phyloP scores from a whole-genome alignment of 225 moss, liverwort and hornwort genomes.

The Pleurozium schreberi region DNA sequence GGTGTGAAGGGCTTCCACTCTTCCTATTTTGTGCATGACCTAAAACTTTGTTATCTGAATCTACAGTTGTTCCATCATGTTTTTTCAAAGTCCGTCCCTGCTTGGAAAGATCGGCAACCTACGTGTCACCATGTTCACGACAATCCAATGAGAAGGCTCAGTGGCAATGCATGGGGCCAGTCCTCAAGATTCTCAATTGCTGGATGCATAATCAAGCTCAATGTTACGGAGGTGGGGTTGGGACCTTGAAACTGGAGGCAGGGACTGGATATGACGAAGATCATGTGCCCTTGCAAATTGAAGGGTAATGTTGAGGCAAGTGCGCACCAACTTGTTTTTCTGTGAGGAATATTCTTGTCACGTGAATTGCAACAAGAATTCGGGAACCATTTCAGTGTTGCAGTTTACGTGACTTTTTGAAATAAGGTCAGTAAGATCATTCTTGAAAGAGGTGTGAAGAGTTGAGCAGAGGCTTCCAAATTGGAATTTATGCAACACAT shows the following conservation, averaged over 20 bases:
- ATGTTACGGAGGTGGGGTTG: not conserved
- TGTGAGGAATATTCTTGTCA: conserved; percentile 25
- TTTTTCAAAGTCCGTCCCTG: not conserved
- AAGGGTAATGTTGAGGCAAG: conserved; percentile 3
- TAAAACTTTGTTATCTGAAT: not conserved
- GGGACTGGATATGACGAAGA: not conserved
- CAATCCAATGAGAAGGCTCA: not conserved
- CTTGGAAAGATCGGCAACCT: not conserved
- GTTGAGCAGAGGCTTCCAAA: conserved; percentile 35
- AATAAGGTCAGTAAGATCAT: conserved; percentile 40
- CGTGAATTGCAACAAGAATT: conserved; percentile 11
- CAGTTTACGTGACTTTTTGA: conserved; percentile 27
- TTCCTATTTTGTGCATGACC: not conserved
- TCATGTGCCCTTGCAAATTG: not conserved
- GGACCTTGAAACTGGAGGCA: not conserved
- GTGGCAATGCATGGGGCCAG: not conserved
- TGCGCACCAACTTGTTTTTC: not conserved
- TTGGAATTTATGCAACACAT: conserved; percentile 32
- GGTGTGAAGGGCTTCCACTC: conserved; percentile 18
- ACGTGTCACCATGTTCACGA: not conserved
- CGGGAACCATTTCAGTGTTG: not conserved
- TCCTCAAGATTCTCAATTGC: not conserved
- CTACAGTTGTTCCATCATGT: not conserved
- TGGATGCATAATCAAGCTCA: not conserved
- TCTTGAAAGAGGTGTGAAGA: conserved; percentile 21